Evolutionary conservation across 2,329 filamentous ascomycete species (phyloP).

Genomic region (Fusarium robinianum): DNA sequence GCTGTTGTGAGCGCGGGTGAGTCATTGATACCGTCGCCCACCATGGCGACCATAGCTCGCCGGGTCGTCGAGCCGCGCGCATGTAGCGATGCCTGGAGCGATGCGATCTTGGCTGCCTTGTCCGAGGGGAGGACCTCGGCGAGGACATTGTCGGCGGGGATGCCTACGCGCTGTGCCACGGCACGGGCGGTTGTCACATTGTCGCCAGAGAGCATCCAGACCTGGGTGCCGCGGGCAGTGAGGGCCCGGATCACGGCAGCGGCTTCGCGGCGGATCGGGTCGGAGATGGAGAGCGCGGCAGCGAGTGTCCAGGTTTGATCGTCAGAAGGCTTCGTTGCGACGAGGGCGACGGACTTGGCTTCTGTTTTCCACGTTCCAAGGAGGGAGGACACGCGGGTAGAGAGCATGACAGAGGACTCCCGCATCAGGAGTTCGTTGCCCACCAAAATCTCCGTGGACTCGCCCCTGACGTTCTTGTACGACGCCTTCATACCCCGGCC

Average conservation of each 20-base stretch:
- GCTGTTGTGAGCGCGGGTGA: conserved; percentile 78
- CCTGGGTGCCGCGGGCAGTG: conserved; percentile 66
- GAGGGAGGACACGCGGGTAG: conserved; percentile 39
- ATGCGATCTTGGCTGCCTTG: conserved; percentile 74
- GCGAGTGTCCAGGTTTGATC: conserved; percentile 55
- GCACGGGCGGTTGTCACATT: conserved; percentile 83
- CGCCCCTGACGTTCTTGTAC: conserved; percentile 26
- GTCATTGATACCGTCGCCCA: conserved; percentile 90
- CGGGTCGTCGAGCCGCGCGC: conserved; percentile 39
- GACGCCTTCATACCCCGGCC: conserved; percentile 71
- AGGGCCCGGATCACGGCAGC: conserved; percentile 66
- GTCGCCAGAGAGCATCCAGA: conserved; percentile 94
- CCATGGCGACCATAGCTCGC: conserved; percentile 72
- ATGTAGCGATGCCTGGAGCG: conserved; percentile 60
- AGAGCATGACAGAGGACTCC: conserved; percentile 50
- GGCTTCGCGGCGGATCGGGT: conserved; percentile 78
- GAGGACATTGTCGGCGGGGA: conserved; percentile 74
- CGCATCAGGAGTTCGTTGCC: conserved; percentile 75
- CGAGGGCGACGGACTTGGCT: conserved; percentile 67
- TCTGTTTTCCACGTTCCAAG: conserved; percentile 63
- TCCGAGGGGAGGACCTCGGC: conserved; percentile 84
- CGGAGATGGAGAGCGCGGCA: conserved; percentile 75
- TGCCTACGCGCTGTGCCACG: conserved; percentile 76
- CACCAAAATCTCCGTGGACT: conserved; percentile 59
- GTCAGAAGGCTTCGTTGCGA: conserved; percentile 48